A percentile compares a stretch with the other conserved stretches of the same genome.
Evolutionary conservation across 768 basidiomycete genomes (phyloP).

Genomic region (Leccinum subgranulosum): DNA sequence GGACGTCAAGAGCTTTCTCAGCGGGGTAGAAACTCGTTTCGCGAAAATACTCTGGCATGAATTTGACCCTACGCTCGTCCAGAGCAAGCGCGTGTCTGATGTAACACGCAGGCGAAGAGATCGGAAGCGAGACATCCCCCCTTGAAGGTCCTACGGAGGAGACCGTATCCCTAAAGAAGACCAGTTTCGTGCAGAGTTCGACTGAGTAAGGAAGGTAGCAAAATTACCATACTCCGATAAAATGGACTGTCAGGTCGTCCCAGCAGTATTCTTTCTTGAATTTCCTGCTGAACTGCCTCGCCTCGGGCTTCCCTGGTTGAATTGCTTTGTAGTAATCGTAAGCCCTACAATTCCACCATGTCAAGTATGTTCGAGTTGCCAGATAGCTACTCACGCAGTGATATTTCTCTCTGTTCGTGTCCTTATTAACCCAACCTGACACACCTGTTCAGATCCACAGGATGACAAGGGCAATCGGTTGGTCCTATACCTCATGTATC

Average conservation of each 20-base stretch:
- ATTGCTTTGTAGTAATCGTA: background rate
- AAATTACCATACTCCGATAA: constrained; percentile 45
- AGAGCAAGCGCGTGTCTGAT: background rate
- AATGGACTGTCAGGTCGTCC: constrained; percentile 11
- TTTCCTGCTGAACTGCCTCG: background rate
- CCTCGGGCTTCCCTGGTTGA: background rate
- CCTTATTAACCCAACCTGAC: background rate
- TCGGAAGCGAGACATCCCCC: constrained; percentile 43
- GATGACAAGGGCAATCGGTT: background rate
- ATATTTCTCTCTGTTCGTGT: background rate
- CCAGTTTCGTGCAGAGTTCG: background rate
- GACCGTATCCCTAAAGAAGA: constrained; percentile 49
- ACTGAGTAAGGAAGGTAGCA: background rate
- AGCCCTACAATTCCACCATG: background rate
- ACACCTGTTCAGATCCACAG: background rate
- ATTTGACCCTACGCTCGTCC: background rate
- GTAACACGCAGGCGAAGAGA: constrained; percentile 42
- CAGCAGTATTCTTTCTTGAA: background rate
- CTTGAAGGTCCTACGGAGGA: constrained; percentile 52
- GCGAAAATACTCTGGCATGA: constrained; percentile 2
- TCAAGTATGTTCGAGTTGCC: background rate
- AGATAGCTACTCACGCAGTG: background rate
- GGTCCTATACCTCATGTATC: background rate
- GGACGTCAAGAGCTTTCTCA: background rate
- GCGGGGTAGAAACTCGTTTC: constrained; percentile 16